Evolutionary conservation across 164 flowering plant genomes (phyloP).

Genomic region (Santalum album): DNA sequence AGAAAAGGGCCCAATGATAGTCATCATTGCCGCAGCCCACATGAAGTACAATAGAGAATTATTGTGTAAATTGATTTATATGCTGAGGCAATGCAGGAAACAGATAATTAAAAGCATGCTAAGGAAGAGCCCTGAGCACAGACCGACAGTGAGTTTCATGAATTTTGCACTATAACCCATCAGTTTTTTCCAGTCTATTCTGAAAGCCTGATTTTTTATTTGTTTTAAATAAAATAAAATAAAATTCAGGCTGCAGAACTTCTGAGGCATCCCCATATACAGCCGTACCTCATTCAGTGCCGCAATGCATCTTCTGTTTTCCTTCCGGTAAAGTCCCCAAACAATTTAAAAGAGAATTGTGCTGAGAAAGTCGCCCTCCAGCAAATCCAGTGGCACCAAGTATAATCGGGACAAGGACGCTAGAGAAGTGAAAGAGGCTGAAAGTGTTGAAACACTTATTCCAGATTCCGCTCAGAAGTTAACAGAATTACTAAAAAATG

Average conservation of each 20-base stretch:
- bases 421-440: constrained; percentile 13
- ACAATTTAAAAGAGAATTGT: constrained; percentile 33
- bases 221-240: neutral
- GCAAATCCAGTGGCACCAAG: constrained; percentile 22
- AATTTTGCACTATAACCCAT: neutral
- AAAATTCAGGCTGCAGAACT: constrained; percentile 64
- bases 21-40: no score
- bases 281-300: constrained; percentile 53
- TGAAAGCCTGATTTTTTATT: no score
- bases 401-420: constrained; percentile 21
- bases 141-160: constrained; percentile 80
- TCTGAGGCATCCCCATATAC: constrained; percentile 67
- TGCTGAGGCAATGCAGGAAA: constrained; percentile 38
- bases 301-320: constrained; percentile 46
- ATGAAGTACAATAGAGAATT: no score
- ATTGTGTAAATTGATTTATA: neutral
- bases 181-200: neutral
- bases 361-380: constrained; percentile 23
- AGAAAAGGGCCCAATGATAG: no score
- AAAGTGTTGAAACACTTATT: constrained; percentile 9
- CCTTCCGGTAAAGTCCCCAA: constrained; percentile 51
- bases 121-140: constrained; percentile 78
- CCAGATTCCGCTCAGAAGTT: constrained; percentile 10
- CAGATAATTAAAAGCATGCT: constrained; percentile 81
- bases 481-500: constrained; percentile 10